Evolutionary conservation across 768 basidiomycete species (phyloP).

Genomic region (Rhizopogon salebrosus): DNA sequence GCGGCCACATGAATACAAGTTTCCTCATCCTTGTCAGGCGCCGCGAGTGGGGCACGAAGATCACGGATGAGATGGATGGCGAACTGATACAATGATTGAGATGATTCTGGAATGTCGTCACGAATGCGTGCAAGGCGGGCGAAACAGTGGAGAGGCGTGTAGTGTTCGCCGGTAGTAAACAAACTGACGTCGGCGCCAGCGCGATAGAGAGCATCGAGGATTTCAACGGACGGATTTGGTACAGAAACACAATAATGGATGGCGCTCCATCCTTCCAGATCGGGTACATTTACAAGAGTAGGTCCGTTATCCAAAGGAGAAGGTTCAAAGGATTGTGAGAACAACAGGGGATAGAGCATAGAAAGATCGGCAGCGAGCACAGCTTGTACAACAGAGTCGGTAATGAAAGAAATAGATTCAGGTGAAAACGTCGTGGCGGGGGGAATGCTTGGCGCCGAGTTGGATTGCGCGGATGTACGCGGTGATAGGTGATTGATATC

Average conservation of each 20-base stretch:
- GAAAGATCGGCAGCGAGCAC: constrained; percentile 45
- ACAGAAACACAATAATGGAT: constrained; percentile 65
- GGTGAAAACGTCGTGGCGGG: constrained; percentile 29
- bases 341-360: constrained; percentile 50
- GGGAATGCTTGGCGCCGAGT: constrained; percentile 24
- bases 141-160: constrained; percentile 65
- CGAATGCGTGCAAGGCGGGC: constrained; percentile 35
- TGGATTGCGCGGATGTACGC: constrained; percentile 12
- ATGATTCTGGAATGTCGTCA: constrained; percentile 28
- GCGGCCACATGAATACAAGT: constrained; percentile 81
- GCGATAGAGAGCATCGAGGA: constrained; percentile 67
- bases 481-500: constrained; percentile 22
- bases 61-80: constrained; percentile 64
- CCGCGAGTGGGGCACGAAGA: constrained; percentile 63
- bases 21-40: constrained; percentile 61
- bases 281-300: constrained; percentile 63
- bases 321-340: constrained; percentile 40
- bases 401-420: constrained; percentile 37
- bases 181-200: constrained; percentile 73
- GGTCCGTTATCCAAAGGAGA: constrained; percentile 34
- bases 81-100: constrained; percentile 48
- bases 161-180: constrained; percentile 60
- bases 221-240: constrained; percentile 49
- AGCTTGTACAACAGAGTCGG: constrained; percentile 50
- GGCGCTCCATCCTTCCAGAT: constrained; percentile 65